These are phyloP conservation scores for Thymus quinquecostatus DNA, from an alignment of 257 asterid genomes.

Conservation along the genomic window DNA sequence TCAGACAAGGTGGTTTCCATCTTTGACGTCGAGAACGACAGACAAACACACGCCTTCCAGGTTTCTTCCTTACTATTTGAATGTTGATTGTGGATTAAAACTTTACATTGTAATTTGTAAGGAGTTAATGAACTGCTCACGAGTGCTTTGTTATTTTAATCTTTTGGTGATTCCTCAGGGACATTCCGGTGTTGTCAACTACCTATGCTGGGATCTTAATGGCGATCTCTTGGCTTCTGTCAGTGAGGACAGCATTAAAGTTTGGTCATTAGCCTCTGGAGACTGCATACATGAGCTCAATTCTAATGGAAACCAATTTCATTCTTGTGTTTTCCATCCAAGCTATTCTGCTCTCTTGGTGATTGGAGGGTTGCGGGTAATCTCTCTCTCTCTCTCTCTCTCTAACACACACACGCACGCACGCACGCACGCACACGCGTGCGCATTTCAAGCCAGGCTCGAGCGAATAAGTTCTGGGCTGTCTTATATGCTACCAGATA, in stretches of 20 bases:
- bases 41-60: slow-evolving; percentile 89
- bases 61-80: slow-evolving; percentile 41
- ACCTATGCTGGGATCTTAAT: slow-evolving; percentile 91
- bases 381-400: slow-evolving; percentile 8
- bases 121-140: neutral
- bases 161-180: slow-evolving; percentile 57
- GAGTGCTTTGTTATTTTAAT: slow-evolving; percentile 12
- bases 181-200: slow-evolving; percentile 78
- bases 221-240: slow-evolving; percentile 93
- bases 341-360: slow-evolving; percentile 86
- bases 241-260: slow-evolving; percentile 88
- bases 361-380: slow-evolving; percentile 84
- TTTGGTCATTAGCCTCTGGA: slow-evolving; percentile 87
- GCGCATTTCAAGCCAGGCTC: no score
- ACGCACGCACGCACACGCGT: no score
- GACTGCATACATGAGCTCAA: slow-evolving; percentile 86
- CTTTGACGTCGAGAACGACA: slow-evolving; percentile 86
- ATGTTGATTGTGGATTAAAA: slow-evolving; percentile 14
- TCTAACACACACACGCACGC: no score
- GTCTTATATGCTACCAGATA: no score
- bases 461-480: no score
- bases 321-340: slow-evolving; percentile 96
- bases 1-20: slow-evolving; percentile 86
- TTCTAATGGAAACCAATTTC: slow-evolving; percentile 75
- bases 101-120: slow-evolving; percentile 1